Evolutionary conservation across 163 green algal genomes (phyloP).

Genomic region (Chlamydomonas reinhardtii): DNA sequence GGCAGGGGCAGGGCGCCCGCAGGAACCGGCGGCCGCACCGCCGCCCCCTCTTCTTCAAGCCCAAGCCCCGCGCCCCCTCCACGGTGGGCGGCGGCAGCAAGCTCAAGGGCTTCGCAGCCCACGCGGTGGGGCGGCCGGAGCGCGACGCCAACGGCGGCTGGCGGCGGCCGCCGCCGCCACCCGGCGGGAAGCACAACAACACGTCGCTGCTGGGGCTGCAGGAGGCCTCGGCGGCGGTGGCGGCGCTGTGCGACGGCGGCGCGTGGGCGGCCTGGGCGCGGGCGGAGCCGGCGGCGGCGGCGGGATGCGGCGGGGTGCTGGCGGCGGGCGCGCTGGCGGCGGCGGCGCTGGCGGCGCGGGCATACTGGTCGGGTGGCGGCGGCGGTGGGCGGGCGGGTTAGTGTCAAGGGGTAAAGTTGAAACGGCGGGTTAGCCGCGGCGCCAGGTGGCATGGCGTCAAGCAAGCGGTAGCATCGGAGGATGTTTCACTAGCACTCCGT

Average conservation of each 20-base stretch:
- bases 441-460: too few relatives aligned
- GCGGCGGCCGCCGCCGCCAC: background rate
- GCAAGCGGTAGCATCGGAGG: too few relatives aligned
- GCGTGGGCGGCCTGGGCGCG: slow-evolving; percentile 11
- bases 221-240: background rate
- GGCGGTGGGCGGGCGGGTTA: too few relatives aligned
- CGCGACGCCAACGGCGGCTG: background rate
- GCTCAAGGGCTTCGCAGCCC: slow-evolving; percentile 16
- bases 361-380: too few relatives aligned
- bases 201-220: background rate
- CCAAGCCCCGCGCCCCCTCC: background rate
- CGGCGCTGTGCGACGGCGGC: background rate
- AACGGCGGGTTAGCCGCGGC: too few relatives aligned
- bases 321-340: background rate
- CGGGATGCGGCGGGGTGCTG: slow-evolving; percentile 6
- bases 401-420: too few relatives aligned
- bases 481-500: too few relatives aligned
- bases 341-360: background rate
- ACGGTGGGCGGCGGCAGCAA: slow-evolving; percentile 27
- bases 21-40: too few relatives aligned
- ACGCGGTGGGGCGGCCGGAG: background rate
- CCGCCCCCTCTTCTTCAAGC: background rate
- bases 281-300: slow-evolving; percentile 8
- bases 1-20: too few relatives aligned
- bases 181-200: too few relatives aligned